A percentile compares a stretch with the other conserved stretches of the same genome.
These are phyloP conservation scores for Wickerhamomyces sp. DNA, from an alignment of 1,139 yeast species.

Conservation along the genomic window DNA sequence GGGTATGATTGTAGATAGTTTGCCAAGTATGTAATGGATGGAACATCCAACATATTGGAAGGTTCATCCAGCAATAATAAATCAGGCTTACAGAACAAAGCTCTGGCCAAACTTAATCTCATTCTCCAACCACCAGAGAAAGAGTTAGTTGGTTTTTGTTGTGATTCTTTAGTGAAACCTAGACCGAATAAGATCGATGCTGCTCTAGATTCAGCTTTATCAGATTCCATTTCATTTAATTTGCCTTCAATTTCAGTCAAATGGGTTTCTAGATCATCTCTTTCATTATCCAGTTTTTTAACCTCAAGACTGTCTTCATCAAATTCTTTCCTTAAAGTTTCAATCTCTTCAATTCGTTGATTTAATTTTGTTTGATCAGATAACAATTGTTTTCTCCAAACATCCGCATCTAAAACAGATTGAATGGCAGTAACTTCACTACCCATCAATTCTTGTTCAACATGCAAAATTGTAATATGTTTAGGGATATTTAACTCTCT, in stretches of 20 bases:
- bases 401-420: constrained; percentile 96
- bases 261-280: constrained; percentile 77
- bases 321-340: constrained; percentile 59
- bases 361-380: constrained; percentile 71
- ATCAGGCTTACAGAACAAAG: constrained; percentile 95
- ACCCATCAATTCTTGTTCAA: constrained; percentile 94
- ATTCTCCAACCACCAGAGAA: constrained; percentile 99
- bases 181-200: constrained; percentile 91
- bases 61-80: constrained; percentile 93
- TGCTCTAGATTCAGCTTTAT: constrained; percentile 96
- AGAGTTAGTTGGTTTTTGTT: constrained; percentile 73
- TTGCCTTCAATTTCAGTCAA: constrained; percentile 77
- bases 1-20: constrained; percentile 85
- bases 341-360: constrained; percentile 72
- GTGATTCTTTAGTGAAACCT: constrained; percentile 89
- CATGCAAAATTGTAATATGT: constrained; percentile 92
- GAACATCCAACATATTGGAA: constrained; percentile 99
- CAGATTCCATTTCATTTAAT: constrained; percentile 88
- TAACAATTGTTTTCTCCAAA: constrained; percentile 90
- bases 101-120: constrained; percentile 97
- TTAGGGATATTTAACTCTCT: constrained; percentile 93
- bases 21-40: constrained; percentile 91
- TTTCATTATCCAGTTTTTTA: constrained; percentile 79
- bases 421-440: constrained; percentile 88
- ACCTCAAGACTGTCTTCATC: constrained; percentile 82